Percentiles rank a stretch among this genome's conserved stretches.
phyloP scores from a whole-genome alignment of 192 early-diverging fungal species.

The Coemansia furcata region DNA sequence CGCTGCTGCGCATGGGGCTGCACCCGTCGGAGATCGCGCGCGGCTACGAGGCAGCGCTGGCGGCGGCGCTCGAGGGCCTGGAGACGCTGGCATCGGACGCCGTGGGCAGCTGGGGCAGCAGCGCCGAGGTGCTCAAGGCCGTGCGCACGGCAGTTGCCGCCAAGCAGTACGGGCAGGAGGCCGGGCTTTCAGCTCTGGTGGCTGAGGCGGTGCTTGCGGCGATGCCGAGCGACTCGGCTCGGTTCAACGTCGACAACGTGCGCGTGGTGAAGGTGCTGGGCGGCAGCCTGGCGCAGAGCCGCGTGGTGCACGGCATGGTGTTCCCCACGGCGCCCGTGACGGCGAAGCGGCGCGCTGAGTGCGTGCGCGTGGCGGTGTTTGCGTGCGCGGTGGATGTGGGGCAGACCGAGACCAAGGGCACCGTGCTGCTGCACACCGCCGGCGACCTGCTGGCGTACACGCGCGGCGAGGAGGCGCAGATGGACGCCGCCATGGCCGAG shows the following conservation, averaged over 20 bases:
- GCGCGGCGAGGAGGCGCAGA: slow-evolving; percentile 90
- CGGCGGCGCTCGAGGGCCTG: slow-evolving; percentile 78
- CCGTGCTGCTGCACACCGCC: slow-evolving; percentile 95
- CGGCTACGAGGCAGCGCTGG: slow-evolving; percentile 86
- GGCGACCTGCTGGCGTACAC: slow-evolving; percentile 95
- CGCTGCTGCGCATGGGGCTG: slow-evolving; percentile 91
- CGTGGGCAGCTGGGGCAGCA: slow-evolving; percentile 49
- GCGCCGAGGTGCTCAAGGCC: slow-evolving; percentile 69
- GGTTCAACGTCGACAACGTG: slow-evolving; percentile 95
- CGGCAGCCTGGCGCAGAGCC: slow-evolving; percentile 81
- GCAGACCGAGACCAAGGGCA: slow-evolving; percentile 98
- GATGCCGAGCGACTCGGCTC: slow-evolving; percentile 83
- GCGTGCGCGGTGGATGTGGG: slow-evolving; percentile 89
- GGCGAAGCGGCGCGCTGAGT: slow-evolving; percentile 61
- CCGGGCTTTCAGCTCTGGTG: slow-evolving; percentile 76
- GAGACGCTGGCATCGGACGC: slow-evolving; percentile 71
- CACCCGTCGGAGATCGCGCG: slow-evolving; percentile 93
- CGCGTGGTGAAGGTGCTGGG: slow-evolving; percentile 98
- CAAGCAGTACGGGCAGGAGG: slow-evolving; percentile 97
- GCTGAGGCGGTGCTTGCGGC: slow-evolving; percentile 79
- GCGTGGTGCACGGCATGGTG: slow-evolving; percentile 95
- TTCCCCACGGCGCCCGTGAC: slow-evolving; percentile 91
- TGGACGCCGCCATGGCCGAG: slow-evolving; percentile 84
- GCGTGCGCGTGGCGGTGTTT: slow-evolving; percentile 94
- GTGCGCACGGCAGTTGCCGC: slow-evolving; percentile 78